Percentiles rank a stretch among this genome's conserved stretches.
Conservation (phyloP, 1,284 basidiomycete genomes). For the Sporisorium exsertum region DNA sequence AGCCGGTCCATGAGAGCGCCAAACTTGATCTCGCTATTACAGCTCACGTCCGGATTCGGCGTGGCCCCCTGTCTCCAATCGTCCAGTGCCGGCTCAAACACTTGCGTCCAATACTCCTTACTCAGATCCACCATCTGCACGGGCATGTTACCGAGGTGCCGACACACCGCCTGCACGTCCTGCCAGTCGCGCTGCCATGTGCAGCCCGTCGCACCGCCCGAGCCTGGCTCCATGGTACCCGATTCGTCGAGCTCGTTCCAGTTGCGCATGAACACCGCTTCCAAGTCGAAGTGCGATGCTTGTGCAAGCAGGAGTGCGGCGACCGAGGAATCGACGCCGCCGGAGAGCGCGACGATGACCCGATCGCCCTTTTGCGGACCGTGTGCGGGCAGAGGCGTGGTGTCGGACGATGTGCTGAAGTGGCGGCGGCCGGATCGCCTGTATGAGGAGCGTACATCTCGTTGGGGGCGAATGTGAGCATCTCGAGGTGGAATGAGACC, state of each 20-base stretch:
- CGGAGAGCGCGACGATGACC: slow-evolving; percentile 92
- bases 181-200: slow-evolving; percentile 96
- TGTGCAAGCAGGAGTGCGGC: slow-evolving; percentile 57
- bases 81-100: slow-evolving; percentile 63
- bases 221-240: slow-evolving; percentile 71
- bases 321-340: slow-evolving; percentile 88
- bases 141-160: slow-evolving; percentile 76
- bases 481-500: not conserved
- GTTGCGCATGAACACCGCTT: slow-evolving; percentile 92
- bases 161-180: slow-evolving; percentile 85
- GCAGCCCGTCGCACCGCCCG: slow-evolving; percentile 75
- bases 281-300: slow-evolving; percentile 75
- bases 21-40: slow-evolving; percentile 95
- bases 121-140: slow-evolving; percentile 53
- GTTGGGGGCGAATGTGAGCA: no score
- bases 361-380: slow-evolving; percentile 68
- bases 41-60: slow-evolving; percentile 94
- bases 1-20: slow-evolving; percentile 79
- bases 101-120: slow-evolving; percentile 61
- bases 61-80: slow-evolving; percentile 69
- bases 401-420: not conserved
- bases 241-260: slow-evolving; percentile 78
- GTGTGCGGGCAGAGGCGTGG: not conserved
- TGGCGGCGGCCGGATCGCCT: not conserved
- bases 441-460: no score